phyloP scores from a whole-genome alignment of 2,329 filamentous ascomycete species.

The Aquanectria penicillioides region DNA sequence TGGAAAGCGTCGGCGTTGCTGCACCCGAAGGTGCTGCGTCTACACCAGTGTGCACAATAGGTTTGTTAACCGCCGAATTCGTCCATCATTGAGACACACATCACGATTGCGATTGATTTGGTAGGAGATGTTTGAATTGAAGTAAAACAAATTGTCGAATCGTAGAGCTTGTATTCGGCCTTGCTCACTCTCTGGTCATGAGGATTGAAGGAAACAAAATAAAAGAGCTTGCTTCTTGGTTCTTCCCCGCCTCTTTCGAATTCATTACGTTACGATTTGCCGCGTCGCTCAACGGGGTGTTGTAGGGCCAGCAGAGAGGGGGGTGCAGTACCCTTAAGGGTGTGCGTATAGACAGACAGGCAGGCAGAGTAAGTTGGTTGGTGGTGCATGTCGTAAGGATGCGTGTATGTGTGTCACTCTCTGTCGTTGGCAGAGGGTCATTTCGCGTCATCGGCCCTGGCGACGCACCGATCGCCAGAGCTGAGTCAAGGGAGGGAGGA shows the following conservation, averaged over 20 bases:
- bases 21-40: no score
- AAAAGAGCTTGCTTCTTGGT: constrained; percentile 24
- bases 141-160: constrained; percentile 36
- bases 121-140: constrained; percentile 22
- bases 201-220: constrained; percentile 29
- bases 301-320: constrained; percentile 11
- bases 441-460: constrained; percentile 21
- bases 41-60: no score
- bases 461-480: no score
- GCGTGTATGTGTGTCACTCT: background rate
- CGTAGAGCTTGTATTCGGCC: constrained; percentile 25
- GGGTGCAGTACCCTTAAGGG: constrained; percentile 9
- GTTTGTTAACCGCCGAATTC: no score
- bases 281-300: constrained; percentile 11
- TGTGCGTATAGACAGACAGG: background rate
- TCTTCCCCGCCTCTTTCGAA: constrained; percentile 25
- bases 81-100: no score
- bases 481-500: background rate
- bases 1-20: constrained; percentile 4
- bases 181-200: constrained; percentile 30
- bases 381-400: constrained; percentile 3
- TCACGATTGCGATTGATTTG: no score
- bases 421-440: constrained; percentile 3
- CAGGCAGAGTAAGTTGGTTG: no score
- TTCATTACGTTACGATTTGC: constrained; percentile 42